Percentiles rank a stretch among this genome's conserved stretches.
Evolutionary conservation across 768 basidiomycete species (phyloP).

Genomic region (Mycena epipterygia): DNA sequence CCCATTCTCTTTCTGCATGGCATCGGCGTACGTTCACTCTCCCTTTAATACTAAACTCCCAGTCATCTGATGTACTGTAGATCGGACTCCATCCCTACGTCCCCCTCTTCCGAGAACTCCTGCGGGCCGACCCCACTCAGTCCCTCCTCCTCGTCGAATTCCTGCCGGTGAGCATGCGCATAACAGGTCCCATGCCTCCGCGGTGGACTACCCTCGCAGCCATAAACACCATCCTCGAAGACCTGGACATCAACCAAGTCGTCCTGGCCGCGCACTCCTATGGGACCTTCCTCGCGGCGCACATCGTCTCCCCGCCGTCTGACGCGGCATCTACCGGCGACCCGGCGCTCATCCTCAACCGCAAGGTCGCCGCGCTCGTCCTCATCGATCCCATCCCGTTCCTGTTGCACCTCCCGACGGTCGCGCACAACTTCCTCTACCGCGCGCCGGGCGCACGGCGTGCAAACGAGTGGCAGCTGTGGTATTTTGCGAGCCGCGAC

Average conservation of each 20-base stretch:
- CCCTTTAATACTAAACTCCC: neutral
- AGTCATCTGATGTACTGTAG: constrained; percentile 46
- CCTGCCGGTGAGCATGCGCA: constrained; percentile 71
- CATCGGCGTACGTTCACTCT: constrained; percentile 64
- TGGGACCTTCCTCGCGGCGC: constrained; percentile 69
- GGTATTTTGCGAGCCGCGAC: constrained; percentile 78
- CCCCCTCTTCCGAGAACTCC: constrained; percentile 63
- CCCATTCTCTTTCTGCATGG: constrained; percentile 79
- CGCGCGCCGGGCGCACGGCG: constrained; percentile 55
- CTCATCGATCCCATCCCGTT: constrained; percentile 78
- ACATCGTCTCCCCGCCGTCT: constrained; percentile 54
- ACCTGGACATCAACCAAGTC: constrained; percentile 53
- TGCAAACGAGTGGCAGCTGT: constrained; percentile 75
- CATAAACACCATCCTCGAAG: constrained; percentile 59
- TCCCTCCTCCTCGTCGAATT: constrained; percentile 74
- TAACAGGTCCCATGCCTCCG: constrained; percentile 64
- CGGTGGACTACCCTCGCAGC: constrained; percentile 56
- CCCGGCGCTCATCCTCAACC: constrained; percentile 36
- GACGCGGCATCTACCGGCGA: constrained; percentile 18
- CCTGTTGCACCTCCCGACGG: constrained; percentile 71
- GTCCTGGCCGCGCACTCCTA: constrained; percentile 72
- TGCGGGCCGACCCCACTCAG: constrained; percentile 58
- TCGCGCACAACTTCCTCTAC: constrained; percentile 78
- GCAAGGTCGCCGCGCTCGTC: constrained; percentile 58
- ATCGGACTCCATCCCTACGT: constrained; percentile 74